These are phyloP conservation scores for Pinus tabuliformis DNA, from an alignment of 75 land plant species.

Conservation along the genomic window DNA sequence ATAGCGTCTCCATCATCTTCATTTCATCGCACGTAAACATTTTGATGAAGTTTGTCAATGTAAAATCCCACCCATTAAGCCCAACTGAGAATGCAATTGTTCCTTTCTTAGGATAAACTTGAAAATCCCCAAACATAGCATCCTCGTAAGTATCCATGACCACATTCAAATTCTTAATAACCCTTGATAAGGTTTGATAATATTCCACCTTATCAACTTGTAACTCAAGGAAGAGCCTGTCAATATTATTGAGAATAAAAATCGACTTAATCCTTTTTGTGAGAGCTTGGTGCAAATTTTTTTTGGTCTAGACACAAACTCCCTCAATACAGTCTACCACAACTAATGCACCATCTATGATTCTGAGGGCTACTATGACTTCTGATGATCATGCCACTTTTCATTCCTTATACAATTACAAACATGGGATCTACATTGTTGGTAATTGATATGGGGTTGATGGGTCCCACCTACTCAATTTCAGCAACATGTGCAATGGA, in stretches of 20 bases:
- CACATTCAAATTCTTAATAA: conserved; percentile 74
- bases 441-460: too few relatives aligned
- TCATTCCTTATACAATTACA: too few relatives aligned
- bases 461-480: too few relatives aligned
- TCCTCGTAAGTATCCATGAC: conserved; percentile 95
- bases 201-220: conserved; percentile 76
- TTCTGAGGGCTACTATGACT: too few relatives aligned
- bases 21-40: conserved; percentile 96
- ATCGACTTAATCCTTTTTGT: conserved; percentile 86
- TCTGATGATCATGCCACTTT: too few relatives aligned
- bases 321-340: conserved; percentile 94
- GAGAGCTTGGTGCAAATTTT: conserved; percentile 82
- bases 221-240: conserved; percentile 87
- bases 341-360: conserved; percentile 91
- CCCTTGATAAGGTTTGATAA: conserved; percentile 73
- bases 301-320: conserved; percentile 75
- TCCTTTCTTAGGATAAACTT: conserved; percentile 95
- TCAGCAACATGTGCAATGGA: too few relatives aligned
- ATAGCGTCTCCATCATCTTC: conserved; percentile 95
- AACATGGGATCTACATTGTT: too few relatives aligned
- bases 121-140: conserved; percentile 83
- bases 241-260: conserved; percentile 95
- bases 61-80: conserved; percentile 95
- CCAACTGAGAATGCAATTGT: conserved; percentile 96
- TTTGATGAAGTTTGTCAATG: conserved; percentile 86